These are phyloP conservation scores for Leccinum fibrillosum DNA, from an alignment of 768 basidiomycete species.

Conservation along the genomic window DNA sequence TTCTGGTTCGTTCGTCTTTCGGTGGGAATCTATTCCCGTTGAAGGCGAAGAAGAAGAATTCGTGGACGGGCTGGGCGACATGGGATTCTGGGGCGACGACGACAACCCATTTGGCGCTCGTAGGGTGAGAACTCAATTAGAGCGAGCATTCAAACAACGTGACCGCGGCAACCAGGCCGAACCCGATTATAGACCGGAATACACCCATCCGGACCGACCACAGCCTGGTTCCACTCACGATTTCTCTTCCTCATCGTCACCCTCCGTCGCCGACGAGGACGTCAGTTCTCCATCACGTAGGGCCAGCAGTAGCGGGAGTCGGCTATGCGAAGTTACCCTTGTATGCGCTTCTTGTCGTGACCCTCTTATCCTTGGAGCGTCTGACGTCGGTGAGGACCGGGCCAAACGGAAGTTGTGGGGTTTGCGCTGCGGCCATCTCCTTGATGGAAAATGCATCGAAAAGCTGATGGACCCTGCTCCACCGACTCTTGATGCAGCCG, in stretches of 20 bases:
- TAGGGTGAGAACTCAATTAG: conserved; percentile 20
- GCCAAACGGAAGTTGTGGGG: conserved; percentile 59
- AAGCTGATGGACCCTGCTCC: conserved; percentile 48
- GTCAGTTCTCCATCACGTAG: conserved; percentile 29
- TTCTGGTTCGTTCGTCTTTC: conserved; percentile 28
- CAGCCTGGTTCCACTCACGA: conserved; percentile 67
- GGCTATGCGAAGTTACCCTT: conserved; percentile 40
- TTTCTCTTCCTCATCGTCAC: conserved; percentile 44
- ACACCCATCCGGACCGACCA: conserved; percentile 59
- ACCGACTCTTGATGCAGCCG: conserved; percentile 4
- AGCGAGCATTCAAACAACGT: conserved; percentile 23
- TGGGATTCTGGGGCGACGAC: conserved; percentile 16
- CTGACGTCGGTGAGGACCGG: conserved; percentile 46
- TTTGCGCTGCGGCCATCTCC: conserved; percentile 71
- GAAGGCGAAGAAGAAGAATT: conserved; percentile 9
- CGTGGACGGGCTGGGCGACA: conserved; percentile 17
- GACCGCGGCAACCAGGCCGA: conserved; percentile 17
- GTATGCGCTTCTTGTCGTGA: conserved; percentile 68
- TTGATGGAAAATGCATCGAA: conserved; percentile 73
- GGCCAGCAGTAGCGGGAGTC: conserved; percentile 25
- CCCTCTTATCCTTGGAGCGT: conserved; percentile 54
- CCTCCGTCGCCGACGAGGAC: conserved; percentile 42
- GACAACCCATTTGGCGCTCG: conserved; percentile 7
- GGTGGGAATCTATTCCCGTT: conserved; percentile 23
- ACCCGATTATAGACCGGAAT: conserved; percentile 51